A percentile compares a stretch with the other conserved stretches of the same genome.
These are phyloP conservation scores for Lachnellula occidentalis DNA, from an alignment of 2,329 filamentous ascomycete species.

Conservation along the genomic window DNA sequence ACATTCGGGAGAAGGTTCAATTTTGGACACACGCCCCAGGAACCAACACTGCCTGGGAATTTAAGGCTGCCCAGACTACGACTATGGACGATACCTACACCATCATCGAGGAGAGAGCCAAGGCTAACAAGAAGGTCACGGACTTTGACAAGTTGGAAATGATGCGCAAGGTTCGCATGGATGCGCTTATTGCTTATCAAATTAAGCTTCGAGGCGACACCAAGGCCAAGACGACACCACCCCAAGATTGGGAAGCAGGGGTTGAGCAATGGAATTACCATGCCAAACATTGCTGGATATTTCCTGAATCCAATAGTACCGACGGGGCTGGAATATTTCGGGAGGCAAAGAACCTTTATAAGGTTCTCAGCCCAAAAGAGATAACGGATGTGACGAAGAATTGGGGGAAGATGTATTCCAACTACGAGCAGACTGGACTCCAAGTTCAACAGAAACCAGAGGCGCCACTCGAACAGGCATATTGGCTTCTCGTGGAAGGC, in stretches of 20 bases:
- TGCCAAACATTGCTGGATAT: too few relatives aligned
- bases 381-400: background rate
- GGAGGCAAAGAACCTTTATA: background rate
- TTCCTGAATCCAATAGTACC: too few relatives aligned
- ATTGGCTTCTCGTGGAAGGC: background rate
- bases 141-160: background rate
- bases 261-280: too few relatives aligned
- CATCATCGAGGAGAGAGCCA: background rate
- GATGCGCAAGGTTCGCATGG: background rate
- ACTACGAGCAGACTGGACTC: background rate
- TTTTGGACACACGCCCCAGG: background rate
- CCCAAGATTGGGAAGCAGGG: too few relatives aligned
- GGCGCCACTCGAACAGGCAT: background rate
- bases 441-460: background rate
- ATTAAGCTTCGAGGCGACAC: background rate
- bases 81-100: background rate
- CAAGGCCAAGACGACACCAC: background rate
- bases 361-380: background rate
- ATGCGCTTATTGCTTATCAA: background rate
- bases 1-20: background rate
- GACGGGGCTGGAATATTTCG: too few relatives aligned
- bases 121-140: background rate
- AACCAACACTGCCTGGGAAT: background rate
- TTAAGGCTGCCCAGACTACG: background rate
- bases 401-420: background rate